Conservation (phyloP, 108 stramenopile genomes). For the Cyclostephanos tholiformis region DNA sequence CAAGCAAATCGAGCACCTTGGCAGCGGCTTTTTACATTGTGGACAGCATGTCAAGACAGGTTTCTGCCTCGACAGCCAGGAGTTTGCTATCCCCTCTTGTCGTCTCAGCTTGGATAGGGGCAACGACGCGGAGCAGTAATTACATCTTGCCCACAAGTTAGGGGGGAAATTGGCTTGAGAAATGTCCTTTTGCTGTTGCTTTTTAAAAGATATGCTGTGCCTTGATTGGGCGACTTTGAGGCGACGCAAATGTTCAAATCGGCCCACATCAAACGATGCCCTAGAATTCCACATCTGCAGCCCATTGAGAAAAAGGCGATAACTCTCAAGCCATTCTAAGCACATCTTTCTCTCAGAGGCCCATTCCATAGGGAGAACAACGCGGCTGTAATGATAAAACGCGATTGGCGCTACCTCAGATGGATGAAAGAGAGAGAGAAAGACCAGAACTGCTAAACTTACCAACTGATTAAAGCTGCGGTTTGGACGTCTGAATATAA, state of each 20-base stretch:
- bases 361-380: slow-evolving; percentile 71
- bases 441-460: background rate
- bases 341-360: slow-evolving; percentile 57
- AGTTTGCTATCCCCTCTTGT: slow-evolving; percentile 71
- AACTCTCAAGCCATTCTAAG: slow-evolving; percentile 82
- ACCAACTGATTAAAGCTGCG: slow-evolving; percentile 71
- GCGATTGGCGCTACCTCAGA: background rate
- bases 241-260: slow-evolving; percentile 66
- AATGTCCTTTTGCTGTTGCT: slow-evolving; percentile 27
- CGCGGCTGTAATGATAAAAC: slow-evolving; percentile 34
- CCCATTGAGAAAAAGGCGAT: slow-evolving; percentile 70
- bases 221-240: slow-evolving; percentile 34
- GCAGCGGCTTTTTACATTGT: slow-evolving; percentile 87
- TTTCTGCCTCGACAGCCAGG: slow-evolving; percentile 79
- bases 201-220: slow-evolving; percentile 23
- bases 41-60: slow-evolving; percentile 87
- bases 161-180: slow-evolving; percentile 46
- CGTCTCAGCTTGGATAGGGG: slow-evolving; percentile 64
- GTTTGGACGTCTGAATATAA: slow-evolving; percentile 75
- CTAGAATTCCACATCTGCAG: slow-evolving; percentile 85
- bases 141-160: slow-evolving; percentile 75
- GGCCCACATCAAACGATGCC: slow-evolving; percentile 80
- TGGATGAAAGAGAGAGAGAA: background rate
- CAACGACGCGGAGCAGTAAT: slow-evolving; percentile 72
- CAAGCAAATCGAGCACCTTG: slow-evolving; percentile 86